Evolutionary conservation across 805 yeast genomes (phyloP), one percentile per base, ranked within the genome.

Genomic region (Deakozyma indianensis): DNA sequence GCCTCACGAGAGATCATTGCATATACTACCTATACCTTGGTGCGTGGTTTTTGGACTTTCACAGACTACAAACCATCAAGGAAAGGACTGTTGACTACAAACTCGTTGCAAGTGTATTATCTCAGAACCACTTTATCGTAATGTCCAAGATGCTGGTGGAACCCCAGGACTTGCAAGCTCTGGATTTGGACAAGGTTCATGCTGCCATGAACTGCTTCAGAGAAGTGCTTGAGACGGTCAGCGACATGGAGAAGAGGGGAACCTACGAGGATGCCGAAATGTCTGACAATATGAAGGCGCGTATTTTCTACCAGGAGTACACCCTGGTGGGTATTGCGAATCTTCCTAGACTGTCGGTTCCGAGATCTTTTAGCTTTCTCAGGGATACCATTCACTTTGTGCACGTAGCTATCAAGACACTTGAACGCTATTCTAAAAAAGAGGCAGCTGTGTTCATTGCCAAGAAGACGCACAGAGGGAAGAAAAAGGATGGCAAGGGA

Each of bases 31-130:
- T 83, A 38, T 67, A 74, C 47, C 64, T 83, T 3, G 63, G 73
- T 3, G 69, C 84, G 1, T 90, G 96, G 96, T 80, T 86, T 53
- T 64, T 86, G 42, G 71, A 71, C 53, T 64, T 81, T 20, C 48
- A 51, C 9, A 51, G 66, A 16, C 38, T 28, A 27, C 44, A 43
- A 24, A 42, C 32, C 50, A 51, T 22, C 40, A 53, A 20, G 48
- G 60, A 22, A 40, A 44, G 22, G 45, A 55, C 0, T 55, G 58
- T 27, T 56, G 63, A 63, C 24, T 61, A 58, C 5, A 57, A 56
- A 15, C 53, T 61, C 0, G 57, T 64, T 5, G 68, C 65, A 3
- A 51, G 48, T 1, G 78, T 76, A 0, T 61, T 87, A 24, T 72
- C 78, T 44, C 83, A 79, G 45, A 74, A 75, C 21, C 70, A 77